These are phyloP conservation scores for Striga asiatica DNA, from an alignment of 257 asterid species.

Conservation along the genomic window DNA sequence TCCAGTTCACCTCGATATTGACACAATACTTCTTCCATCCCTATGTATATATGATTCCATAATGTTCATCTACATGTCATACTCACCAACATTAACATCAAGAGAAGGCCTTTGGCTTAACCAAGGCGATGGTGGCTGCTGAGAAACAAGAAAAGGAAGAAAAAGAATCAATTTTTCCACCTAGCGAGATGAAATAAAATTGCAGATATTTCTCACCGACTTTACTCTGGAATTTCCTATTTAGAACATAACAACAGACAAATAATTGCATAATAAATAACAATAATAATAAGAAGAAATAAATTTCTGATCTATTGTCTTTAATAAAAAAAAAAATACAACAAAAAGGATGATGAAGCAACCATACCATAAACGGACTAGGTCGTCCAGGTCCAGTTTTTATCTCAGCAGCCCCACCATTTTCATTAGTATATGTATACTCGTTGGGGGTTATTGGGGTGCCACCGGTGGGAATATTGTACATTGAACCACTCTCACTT, in stretches of 20 bases:
- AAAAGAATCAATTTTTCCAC: constrained; percentile 13
- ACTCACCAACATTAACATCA: constrained; percentile 93
- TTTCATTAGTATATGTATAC: constrained; percentile 44
- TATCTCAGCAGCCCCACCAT: constrained; percentile 37
- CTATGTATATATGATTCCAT: background rate
- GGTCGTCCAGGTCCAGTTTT: constrained; percentile 66
- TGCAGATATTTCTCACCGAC: constrained; percentile 6
- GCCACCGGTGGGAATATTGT: constrained; percentile 72
- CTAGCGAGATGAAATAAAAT: background rate
- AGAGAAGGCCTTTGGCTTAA: constrained; percentile 79
- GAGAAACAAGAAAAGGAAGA: constrained; percentile 23
- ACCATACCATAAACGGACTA: constrained; percentile 61
- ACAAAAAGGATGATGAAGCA: background rate
- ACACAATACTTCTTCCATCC: constrained; percentile 4
- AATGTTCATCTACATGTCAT: constrained; percentile 1
- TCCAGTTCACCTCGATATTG: constrained; percentile 3
- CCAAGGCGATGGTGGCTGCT: constrained; percentile 88
- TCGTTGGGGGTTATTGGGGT: constrained; percentile 81
- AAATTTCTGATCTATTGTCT: background rate
- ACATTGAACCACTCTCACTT: constrained; percentile 57
- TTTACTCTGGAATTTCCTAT: background rate
- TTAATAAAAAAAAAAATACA: constrained; percentile 10
- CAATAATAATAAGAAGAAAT: background rate
- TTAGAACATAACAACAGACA: background rate
- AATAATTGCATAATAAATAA: background rate